phyloP scores from a whole-genome alignment of 768 basidiomycete genomes.

The Mycena rosella region DNA sequence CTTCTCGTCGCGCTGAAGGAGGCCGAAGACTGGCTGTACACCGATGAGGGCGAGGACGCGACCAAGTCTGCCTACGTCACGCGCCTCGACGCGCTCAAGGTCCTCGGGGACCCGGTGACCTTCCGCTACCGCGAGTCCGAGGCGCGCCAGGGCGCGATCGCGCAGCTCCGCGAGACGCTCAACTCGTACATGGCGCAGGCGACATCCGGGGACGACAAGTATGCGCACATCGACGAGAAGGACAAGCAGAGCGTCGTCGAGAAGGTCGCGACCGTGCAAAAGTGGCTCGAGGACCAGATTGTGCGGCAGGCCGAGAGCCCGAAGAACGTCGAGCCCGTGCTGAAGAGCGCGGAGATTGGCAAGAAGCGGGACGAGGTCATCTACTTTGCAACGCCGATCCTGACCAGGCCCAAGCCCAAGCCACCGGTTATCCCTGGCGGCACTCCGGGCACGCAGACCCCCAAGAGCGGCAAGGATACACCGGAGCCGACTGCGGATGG shows the following conservation, averaged over 20 bases:
- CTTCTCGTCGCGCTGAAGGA: constrained; percentile 78
- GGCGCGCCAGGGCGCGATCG: constrained; percentile 78
- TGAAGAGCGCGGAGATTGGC: constrained; percentile 84
- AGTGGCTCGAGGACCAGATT: constrained; percentile 96
- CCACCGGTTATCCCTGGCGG: constrained; percentile 64
- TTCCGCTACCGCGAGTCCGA: constrained; percentile 88
- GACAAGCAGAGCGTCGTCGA: constrained; percentile 90
- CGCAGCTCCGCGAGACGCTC: constrained; percentile 87
- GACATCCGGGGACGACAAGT: constrained; percentile 86
- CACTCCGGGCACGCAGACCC: constrained; percentile 82
- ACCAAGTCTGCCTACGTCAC: constrained; percentile 94
- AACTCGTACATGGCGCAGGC: constrained; percentile 90
- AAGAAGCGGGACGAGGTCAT: constrained; percentile 95
- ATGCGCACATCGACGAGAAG: constrained; percentile 90
- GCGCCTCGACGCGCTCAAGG: constrained; percentile 87
- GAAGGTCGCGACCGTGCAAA: constrained; percentile 88
- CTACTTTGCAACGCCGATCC: constrained; percentile 90
- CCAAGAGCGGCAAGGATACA: constrained; percentile 72
- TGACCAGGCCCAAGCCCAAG: constrained; percentile 95
- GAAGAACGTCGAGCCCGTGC: constrained; percentile 89
- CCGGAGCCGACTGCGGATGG: constrained; percentile 60
- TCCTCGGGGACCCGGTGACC: constrained; percentile 87
- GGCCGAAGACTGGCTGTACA: constrained; percentile 97
- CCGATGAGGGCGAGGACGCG: constrained; percentile 96
- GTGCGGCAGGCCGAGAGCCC: constrained; percentile 88